Base-by-base conservation (phyloP, 768 basidiomycete genomes). In the Pleurotus pulmonarius region DNA sequence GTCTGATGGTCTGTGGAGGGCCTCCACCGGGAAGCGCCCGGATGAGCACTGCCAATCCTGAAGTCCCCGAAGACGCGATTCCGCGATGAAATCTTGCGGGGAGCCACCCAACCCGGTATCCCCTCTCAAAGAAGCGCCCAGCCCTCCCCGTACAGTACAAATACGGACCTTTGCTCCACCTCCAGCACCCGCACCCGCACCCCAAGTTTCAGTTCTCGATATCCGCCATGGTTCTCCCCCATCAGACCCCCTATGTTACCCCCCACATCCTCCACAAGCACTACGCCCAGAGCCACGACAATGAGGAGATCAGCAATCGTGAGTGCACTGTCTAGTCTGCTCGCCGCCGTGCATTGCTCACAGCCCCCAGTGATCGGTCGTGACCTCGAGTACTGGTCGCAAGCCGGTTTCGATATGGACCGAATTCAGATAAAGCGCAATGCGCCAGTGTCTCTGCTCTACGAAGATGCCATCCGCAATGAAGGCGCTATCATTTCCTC, bases 391-490 rank as follows among this genome's bases (percentile, higher is more conserved):
- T 92, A 94, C 76, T 97, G 97, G 84, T 98, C 96, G 39, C 90
- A 97, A 72, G 96, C 97, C 57, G 97, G 97, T 59, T 98, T 99
- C 76, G 96, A 99, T 77, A 97, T 98, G 90, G 90, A 95, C 67
- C 86, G 90, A 64, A 94, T 98, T 74, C 90, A 94, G 70, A 81
- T 99, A 73, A 95, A 92, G 75, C 91, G 93, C 73, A 96, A 96
- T 62, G 93, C 93, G 1, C 82, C 93, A 18, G 86, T 88, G 43
- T 92, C 95, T 1, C 82, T 87, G 64, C 88, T 96, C 43, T 97
- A 97, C 75, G 97, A 99, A 69, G 97, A 99, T 65, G 97, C 97
- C 64, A 88, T 98, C 77, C 88, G 93, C 63, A 96, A 98, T 74
- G 97, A 99, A 70, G 96, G 96, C 57, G 97, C 97, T 65, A 92